These are phyloP conservation scores for Rhexocercosporidium sp. DNA, from an alignment of 2,329 filamentous ascomycete species.

Conservation along the genomic window DNA sequence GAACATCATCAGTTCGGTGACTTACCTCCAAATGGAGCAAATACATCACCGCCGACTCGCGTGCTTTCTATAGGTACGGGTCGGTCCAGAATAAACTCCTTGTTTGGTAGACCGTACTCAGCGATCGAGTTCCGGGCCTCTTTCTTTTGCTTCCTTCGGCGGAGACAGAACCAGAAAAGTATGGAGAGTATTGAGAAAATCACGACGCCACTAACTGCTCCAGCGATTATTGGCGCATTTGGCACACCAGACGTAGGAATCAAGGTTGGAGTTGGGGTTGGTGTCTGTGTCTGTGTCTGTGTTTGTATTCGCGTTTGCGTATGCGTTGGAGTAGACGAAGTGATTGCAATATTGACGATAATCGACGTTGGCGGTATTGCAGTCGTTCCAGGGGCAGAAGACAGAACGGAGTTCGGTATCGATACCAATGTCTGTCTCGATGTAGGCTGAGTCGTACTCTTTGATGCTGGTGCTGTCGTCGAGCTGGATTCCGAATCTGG, in stretches of 20 bases:
- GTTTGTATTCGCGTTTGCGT: not conserved
- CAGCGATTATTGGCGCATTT: slow-evolving; percentile 31
- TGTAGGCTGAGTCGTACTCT: not conserved
- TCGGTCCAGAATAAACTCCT: slow-evolving; percentile 18
- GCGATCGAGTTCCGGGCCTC: slow-evolving; percentile 8
- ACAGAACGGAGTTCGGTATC: not conserved
- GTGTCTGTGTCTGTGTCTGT: not conserved
- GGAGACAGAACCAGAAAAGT: slow-evolving; percentile 30
- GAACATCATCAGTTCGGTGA: not conserved
- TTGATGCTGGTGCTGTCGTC: slow-evolving; percentile 8
- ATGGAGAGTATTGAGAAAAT: slow-evolving; percentile 25
- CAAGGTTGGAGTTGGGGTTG: not conserved
- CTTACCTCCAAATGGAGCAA: slow-evolving; percentile 51
- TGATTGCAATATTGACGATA: not conserved
- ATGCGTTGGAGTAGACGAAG: not conserved
- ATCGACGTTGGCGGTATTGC: slow-evolving; percentile 35
- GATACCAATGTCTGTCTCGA: not conserved
- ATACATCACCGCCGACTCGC: slow-evolving; percentile 43
- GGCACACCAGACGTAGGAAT: not conserved
- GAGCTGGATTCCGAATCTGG: slow-evolving; percentile 30
- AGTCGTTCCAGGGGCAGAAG: slow-evolving; percentile 33
- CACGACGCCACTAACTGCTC: slow-evolving; percentile 28
- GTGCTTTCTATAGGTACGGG: not conserved
- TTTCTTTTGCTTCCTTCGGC: slow-evolving; percentile 24
- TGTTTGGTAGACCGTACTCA: slow-evolving; percentile 14